Percentiles rank a stretch among this genome's conserved stretches.
phyloP scores from a whole-genome alignment of 768 basidiomycete genomes.

The Tulasnella sp. region DNA sequence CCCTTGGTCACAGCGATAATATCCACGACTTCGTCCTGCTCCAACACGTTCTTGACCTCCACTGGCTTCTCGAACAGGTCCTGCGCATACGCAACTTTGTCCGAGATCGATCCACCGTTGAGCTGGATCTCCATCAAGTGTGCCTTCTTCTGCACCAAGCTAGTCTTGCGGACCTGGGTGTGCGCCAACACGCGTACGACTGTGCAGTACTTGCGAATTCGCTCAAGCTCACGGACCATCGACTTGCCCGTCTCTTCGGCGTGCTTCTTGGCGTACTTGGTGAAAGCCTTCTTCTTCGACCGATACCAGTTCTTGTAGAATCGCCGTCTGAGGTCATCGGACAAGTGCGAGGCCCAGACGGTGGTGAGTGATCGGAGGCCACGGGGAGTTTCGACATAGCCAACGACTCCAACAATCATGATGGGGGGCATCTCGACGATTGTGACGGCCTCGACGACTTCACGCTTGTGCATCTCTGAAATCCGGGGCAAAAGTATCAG shows the following conservation, averaged over 20 bases:
- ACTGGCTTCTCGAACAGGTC: slow-evolving; percentile 94
- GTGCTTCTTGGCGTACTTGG: slow-evolving; percentile 99
- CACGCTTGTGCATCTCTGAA: slow-evolving; percentile 99
- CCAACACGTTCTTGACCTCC: slow-evolving; percentile 76
- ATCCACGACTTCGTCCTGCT: slow-evolving; percentile 94
- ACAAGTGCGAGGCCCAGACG: slow-evolving; percentile 92
- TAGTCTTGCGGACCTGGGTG: slow-evolving; percentile 97
- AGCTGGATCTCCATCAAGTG: slow-evolving; percentile 99
- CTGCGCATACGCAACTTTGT: slow-evolving; percentile 95
- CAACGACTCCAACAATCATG: slow-evolving; percentile 94
- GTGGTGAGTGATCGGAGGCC: slow-evolving; percentile 98
- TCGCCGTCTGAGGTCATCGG: slow-evolving; percentile 94
- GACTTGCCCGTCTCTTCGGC: slow-evolving; percentile 91
- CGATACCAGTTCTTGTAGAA: slow-evolving; percentile 99
- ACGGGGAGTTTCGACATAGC: slow-evolving; percentile 98
- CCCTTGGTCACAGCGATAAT: slow-evolving; percentile 98
- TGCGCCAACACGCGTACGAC: slow-evolving; percentile 99
- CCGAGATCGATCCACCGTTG: slow-evolving; percentile 84
- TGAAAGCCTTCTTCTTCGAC: slow-evolving; percentile 99
- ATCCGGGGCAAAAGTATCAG: not conserved
- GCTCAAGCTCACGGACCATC: slow-evolving; percentile 90
- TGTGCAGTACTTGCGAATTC: slow-evolving; percentile 99
- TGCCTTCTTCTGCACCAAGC: slow-evolving; percentile 97
- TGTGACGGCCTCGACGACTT: slow-evolving; percentile 96
- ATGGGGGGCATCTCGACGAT: slow-evolving; percentile 94